Conservation (phyloP, 345 rosid species). For the Bruguiera parviflora region DNA sequence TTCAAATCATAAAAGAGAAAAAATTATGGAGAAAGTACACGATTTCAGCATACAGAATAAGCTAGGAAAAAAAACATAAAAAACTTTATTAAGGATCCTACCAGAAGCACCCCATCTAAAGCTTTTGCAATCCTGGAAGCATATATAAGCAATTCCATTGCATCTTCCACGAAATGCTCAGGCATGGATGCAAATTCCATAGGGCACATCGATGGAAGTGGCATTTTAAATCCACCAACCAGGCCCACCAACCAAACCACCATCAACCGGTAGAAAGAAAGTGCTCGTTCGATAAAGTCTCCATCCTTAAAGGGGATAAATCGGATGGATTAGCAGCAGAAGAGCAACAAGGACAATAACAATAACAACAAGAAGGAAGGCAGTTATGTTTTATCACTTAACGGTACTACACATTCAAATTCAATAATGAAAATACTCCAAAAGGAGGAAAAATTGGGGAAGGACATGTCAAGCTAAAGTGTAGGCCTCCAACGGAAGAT, state of each 20-base stretch:
- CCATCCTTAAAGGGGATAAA: constrained; percentile 51
- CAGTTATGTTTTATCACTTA: background rate
- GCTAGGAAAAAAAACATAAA: background rate
- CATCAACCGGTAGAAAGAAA: constrained; percentile 83
- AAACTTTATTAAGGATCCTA: constrained; percentile 29
- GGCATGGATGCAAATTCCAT: constrained; percentile 96
- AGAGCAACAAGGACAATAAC: too few species aligned
- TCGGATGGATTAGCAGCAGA: background rate
- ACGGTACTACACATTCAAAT: too few species aligned
- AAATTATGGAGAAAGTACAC: background rate
- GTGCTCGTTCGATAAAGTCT: constrained; percentile 70
- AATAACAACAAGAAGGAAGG: too few species aligned
- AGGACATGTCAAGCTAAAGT: background rate
- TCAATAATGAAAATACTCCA: background rate
- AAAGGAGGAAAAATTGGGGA: background rate
- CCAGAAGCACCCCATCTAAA: constrained; percentile 80
- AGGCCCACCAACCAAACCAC: constrained; percentile 84
- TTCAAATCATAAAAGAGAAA: background rate
- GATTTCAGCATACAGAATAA: background rate
- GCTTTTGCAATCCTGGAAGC: constrained; percentile 91
- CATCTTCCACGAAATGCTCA: constrained; percentile 99
- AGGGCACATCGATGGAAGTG: constrained; percentile 74
- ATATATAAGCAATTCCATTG: constrained; percentile 89
- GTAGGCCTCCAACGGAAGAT: background rate
- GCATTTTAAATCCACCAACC: constrained; percentile 97